Evolutionary conservation across 2,329 filamentous ascomycete genomes (phyloP), one percentile per base, ranked within the genome.

Genomic region (Arthrobotrys megalospora): DNA sequence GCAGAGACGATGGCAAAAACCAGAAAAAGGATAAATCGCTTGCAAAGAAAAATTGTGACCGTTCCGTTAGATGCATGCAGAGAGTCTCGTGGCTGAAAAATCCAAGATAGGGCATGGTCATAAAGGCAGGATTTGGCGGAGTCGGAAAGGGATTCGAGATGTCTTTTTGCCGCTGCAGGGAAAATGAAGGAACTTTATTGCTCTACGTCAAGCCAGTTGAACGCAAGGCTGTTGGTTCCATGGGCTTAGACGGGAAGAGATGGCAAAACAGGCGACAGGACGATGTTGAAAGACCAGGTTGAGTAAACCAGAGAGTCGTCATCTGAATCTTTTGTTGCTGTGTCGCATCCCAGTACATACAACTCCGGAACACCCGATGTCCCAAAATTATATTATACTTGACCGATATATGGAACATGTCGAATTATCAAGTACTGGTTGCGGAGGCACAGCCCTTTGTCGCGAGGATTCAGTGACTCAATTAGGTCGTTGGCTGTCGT

Each of bases 401-500:
- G 58, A n/a, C 21, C 10, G 28, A 32, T 43, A 38, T 16, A 58
- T 60, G 50, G 60, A 73, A 73, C 41, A 34, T 41, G 41, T 73
- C 60, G 62, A 52, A 47, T 38, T 38, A 50, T 19, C 5, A 36
- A 43, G 19, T 43, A 48, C 66, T 62, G 66, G 41, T 68, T 41
- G 73, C 65, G 67, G 34, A 52, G 52, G 67, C 67, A 72, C 75
- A 78, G 73, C 73, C 75, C n/a, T 65, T 55, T 34, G 69, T 36
- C 32, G 55, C 16, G 52, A 78, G 75, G 62, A 78, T 78, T 68
- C 52, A 47, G 67, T 79, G 76, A 79, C 68, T 75, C 76, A 75
- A 67, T 34, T 10, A 36, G 75, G 47, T 70, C 62, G 65, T 60
- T 58, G 45, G 47, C 63, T 43, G 75, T 58, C 19, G 60, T 70